phyloP scores from a whole-genome alignment of 148 eudicot genomes.

The Rhododendron molle region DNA sequence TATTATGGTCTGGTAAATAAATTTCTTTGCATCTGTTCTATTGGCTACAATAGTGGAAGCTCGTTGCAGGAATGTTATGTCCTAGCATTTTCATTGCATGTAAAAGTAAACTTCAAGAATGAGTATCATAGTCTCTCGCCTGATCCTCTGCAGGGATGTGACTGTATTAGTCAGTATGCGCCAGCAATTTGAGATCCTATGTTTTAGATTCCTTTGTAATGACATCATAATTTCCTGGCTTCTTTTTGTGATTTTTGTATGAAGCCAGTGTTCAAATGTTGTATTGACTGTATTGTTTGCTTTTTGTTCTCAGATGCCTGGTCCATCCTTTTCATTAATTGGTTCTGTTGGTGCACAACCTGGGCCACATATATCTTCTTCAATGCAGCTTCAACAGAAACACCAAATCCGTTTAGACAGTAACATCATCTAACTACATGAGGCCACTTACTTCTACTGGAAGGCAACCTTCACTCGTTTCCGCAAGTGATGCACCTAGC shows the following conservation, averaged over 20 bases:
- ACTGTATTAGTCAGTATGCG: not conserved
- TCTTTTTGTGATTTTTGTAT: not conserved
- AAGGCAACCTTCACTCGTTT: constrained; percentile 34
- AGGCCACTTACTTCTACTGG: constrained; percentile 47
- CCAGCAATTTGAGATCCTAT: not conserved
- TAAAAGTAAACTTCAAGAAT: not conserved
- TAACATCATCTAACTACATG: constrained; percentile 32
- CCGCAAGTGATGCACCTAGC: constrained; percentile 39
- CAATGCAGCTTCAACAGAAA: constrained; percentile 50
- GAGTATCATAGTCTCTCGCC: not conserved
- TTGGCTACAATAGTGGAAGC: not conserved
- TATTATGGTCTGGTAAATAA: not conserved
- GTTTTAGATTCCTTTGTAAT: not conserved
- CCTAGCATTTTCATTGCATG: not conserved
- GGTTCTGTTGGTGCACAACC: constrained; percentile 45
- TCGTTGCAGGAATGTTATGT: not conserved
- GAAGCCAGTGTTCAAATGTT: not conserved
- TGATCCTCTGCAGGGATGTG: not conserved
- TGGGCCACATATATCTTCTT: constrained; percentile 44
- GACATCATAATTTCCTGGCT: not conserved
- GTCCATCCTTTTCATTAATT: constrained; percentile 30
- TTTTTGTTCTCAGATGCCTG: constrained; percentile 17
- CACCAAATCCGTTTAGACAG: constrained; percentile 35
- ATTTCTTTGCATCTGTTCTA: not conserved
- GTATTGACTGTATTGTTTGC: not conserved